Evolutionary conservation across 2,329 filamentous ascomycete genomes (phyloP).

Genomic region (Podosphaera fusca): DNA sequence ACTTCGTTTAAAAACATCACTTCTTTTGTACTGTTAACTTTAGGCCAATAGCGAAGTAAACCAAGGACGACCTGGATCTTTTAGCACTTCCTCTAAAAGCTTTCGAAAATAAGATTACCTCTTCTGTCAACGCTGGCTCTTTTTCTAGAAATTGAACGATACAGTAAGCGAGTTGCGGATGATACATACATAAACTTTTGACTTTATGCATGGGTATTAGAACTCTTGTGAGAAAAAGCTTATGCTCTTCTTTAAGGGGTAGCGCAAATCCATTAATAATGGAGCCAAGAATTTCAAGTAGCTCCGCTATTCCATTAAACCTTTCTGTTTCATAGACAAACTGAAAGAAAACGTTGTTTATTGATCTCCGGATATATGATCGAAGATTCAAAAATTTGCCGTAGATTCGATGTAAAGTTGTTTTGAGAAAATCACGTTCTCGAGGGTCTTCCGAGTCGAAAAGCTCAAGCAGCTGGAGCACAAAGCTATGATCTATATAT

Average conservation of each 20-base stretch:
- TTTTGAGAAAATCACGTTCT: constrained; percentile 94
- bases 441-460: constrained; percentile 96
- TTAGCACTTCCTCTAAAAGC: background rate
- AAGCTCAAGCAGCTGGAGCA: constrained; percentile 84
- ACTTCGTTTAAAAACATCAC: constrained; percentile 99
- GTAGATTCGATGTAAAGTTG: constrained; percentile 90
- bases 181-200: constrained; percentile 99
- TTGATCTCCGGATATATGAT: constrained; percentile 90
- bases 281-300: constrained; percentile 88
- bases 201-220: constrained; percentile 90
- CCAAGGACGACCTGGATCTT: constrained; percentile 60
- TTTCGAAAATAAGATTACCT: constrained; percentile 31
- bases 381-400: constrained; percentile 96
- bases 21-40: constrained; percentile 98
- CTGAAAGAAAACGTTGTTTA: constrained; percentile 99
- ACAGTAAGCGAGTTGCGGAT: constrained; percentile 92
- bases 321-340: constrained; percentile 97
- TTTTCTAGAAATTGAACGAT: constrained; percentile 98
- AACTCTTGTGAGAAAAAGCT: constrained; percentile 85
- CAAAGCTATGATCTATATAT: constrained; percentile 95
- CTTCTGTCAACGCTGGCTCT: constrained; percentile 88
- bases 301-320: constrained; percentile 93
- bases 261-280: constrained; percentile 98
- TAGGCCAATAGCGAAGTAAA: constrained; percentile 90
- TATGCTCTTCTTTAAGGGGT: constrained; percentile 94